Conservation (phyloP, 495 filamentous ascomycete genomes). For the Parathielavia appendiculata region DNA sequence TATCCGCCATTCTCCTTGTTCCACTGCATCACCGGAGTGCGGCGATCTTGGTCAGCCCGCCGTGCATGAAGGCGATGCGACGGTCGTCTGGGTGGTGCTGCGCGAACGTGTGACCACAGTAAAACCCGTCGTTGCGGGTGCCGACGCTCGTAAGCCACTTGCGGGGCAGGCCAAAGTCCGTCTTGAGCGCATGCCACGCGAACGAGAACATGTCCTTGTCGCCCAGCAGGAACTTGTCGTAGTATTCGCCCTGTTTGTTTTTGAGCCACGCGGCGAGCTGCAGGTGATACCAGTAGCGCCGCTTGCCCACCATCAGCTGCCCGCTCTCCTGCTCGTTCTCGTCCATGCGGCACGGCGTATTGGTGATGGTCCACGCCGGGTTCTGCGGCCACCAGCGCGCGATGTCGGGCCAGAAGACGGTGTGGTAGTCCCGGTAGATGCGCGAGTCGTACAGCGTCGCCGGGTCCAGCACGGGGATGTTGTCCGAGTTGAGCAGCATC, state of each 20-base stretch:
- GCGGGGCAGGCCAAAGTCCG: neutral
- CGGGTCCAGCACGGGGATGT: conserved; percentile 26
- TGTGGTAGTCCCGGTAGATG: conserved; percentile 25
- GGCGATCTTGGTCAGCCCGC: conserved; percentile 2
- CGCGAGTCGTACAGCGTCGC: conserved; percentile 25
- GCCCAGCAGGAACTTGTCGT: conserved; percentile 27
- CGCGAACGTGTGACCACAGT: conserved; percentile 12
- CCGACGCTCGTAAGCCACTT: conserved; percentile 15
- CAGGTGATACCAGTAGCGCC: conserved; percentile 24
- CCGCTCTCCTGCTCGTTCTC: conserved; percentile 32
- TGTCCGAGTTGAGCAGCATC: conserved; percentile 14
- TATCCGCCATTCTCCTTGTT: conserved; percentile 8
- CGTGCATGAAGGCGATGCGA: conserved; percentile 11
- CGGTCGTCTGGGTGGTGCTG: conserved; percentile 16
- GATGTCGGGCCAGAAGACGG: conserved; percentile 33
- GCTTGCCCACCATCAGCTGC: conserved; percentile 28
- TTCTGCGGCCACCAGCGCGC: conserved; percentile 28
- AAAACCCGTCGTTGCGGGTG: conserved; percentile 11
- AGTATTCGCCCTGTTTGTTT: conserved; percentile 22
- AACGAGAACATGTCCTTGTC: conserved; percentile 31
- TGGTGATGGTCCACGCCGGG: conserved; percentile 29
- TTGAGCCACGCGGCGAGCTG: conserved; percentile 28
- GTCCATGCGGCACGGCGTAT: conserved; percentile 25
- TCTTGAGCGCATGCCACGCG: conserved; percentile 30
- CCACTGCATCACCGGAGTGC: conserved; percentile 7